Evolutionary conservation across 1,139 yeast species (phyloP).

Genomic region (Meyerozyma guilliermondii): DNA sequence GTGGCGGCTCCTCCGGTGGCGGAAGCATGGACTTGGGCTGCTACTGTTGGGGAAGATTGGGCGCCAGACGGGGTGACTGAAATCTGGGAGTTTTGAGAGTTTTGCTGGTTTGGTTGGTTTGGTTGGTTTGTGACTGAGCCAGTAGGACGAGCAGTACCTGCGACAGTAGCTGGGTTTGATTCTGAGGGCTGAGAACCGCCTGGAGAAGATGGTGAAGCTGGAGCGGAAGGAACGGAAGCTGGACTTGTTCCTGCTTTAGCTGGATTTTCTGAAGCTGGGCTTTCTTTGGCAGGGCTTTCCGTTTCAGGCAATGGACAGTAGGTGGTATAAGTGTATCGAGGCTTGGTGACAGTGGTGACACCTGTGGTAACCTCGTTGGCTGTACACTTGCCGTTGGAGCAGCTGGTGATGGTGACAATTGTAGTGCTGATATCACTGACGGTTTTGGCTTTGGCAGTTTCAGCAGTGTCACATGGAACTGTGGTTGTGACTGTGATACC

Average conservation of each 20-base stretch:
- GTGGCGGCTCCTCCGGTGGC: background rate
- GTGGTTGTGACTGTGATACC: background rate
- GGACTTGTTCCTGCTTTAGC: background rate
- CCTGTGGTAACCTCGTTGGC: slow-evolving; percentile 9
- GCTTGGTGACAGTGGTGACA: slow-evolving; percentile 8
- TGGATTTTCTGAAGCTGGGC: background rate
- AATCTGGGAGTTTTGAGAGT: background rate
- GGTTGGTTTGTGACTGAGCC: no score
- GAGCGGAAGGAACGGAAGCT: no score
- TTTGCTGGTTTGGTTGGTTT: no score
- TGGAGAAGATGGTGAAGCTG: no score
- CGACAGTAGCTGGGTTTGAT: no score
- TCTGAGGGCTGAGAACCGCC: no score
- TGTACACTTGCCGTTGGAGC: slow-evolving; percentile 9
- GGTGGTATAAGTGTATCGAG: slow-evolving; percentile 10
- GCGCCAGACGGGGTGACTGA: background rate
- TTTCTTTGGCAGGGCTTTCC: background rate
- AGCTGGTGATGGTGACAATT: slow-evolving; percentile 11
- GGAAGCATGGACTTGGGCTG: background rate
- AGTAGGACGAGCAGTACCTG: no score
- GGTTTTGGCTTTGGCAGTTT: background rate
- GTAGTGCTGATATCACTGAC: slow-evolving; percentile 9
- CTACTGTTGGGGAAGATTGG: background rate
- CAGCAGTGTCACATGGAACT: background rate
- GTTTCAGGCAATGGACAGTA: slow-evolving; percentile 24